Percentiles rank a stretch among this genome's conserved stretches.
These are phyloP conservation scores for Aspergillus calidoustus DNA, from an alignment of 2,329 filamentous ascomycete genomes.

Conservation along the genomic window DNA sequence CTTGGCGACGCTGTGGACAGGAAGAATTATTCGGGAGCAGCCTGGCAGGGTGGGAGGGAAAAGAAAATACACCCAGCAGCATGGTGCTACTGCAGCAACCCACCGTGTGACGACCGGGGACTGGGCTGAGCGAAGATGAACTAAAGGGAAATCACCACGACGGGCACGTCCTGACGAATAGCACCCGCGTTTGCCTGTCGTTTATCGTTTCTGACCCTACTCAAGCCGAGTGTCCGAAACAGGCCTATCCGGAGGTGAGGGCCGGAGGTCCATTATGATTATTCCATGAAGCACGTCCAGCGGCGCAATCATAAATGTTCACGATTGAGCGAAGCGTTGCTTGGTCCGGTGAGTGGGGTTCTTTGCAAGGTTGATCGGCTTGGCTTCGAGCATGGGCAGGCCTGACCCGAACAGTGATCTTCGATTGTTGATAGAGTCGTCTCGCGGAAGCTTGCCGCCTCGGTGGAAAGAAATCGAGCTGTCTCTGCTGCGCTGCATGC, in stretches of 20 bases:
- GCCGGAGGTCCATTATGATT: neutral
- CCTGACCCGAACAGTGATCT: neutral
- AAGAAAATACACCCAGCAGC: conserved; percentile 2
- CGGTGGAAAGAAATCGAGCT: conserved; percentile 1
- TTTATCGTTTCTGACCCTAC: neutral
- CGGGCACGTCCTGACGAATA: neutral
- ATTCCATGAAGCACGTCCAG: neutral
- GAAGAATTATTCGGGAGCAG: conserved; percentile 6
- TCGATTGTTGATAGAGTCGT: neutral
- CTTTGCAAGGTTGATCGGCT: neutral
- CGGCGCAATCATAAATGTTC: neutral
- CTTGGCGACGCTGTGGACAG: conserved; percentile 9
- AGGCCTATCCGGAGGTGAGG: conserved; percentile 5
- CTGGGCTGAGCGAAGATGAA: neutral
- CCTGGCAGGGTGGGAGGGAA: neutral
- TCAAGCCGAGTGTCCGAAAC: neutral
- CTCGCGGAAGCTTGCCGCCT: neutral
- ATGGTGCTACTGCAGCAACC: conserved; percentile 4
- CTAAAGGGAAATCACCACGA: conserved; percentile 3
- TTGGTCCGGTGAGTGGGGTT: conserved; percentile 11
- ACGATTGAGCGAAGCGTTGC: conserved; percentile 10
- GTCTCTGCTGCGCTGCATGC: conserved; percentile 8
- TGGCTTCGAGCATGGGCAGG: neutral
- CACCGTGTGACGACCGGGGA: neutral
- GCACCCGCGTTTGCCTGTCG: neutral